These are phyloP conservation scores for Bruguiera sexangula DNA, from an alignment of 345 rosid genomes.

Conservation along the genomic window DNA sequence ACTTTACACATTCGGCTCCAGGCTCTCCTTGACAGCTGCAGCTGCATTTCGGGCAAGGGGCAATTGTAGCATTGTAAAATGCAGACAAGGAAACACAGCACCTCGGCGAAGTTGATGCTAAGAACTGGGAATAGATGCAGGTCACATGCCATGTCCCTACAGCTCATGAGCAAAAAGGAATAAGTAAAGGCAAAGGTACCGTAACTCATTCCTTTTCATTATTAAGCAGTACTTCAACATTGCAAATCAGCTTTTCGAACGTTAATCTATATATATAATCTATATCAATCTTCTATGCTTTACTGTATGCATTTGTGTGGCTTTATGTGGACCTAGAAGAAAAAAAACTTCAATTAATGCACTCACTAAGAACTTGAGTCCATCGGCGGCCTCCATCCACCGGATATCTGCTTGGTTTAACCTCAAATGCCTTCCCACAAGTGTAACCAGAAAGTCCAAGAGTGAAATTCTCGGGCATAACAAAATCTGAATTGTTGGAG, in stretches of 20 bases:
- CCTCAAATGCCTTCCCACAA: conserved; percentile 42
- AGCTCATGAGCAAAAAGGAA: neutral
- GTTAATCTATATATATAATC: too few species aligned
- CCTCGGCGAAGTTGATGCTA: conserved; percentile 58
- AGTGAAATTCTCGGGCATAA: conserved; percentile 53
- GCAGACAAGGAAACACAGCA: conserved; percentile 89
- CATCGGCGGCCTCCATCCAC: conserved; percentile 58
- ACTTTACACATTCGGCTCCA: conserved; percentile 51
- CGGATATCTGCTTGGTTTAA: conserved; percentile 43
- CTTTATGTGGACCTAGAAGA: too few species aligned
- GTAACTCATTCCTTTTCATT: too few species aligned
- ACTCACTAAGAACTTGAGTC: conserved; percentile 72
- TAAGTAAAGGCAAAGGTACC: too few species aligned
- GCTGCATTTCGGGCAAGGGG: conserved; percentile 72
- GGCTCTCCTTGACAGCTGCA: conserved; percentile 59
- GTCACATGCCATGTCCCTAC: conserved; percentile 73
- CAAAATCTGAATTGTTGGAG: conserved; percentile 15
- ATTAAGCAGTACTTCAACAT: too few species aligned
- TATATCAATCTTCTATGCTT: too few species aligned
- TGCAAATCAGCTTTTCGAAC: too few species aligned
- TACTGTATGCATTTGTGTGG: too few species aligned
- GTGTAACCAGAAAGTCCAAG: conserved; percentile 68
- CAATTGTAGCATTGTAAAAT: conserved; percentile 56
- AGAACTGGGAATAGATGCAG: conserved; percentile 62
- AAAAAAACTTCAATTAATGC: neutral